These are phyloP conservation scores for Xylaria arbuscula DNA, from an alignment of 2,329 filamentous ascomycete genomes.

Conservation along the genomic window DNA sequence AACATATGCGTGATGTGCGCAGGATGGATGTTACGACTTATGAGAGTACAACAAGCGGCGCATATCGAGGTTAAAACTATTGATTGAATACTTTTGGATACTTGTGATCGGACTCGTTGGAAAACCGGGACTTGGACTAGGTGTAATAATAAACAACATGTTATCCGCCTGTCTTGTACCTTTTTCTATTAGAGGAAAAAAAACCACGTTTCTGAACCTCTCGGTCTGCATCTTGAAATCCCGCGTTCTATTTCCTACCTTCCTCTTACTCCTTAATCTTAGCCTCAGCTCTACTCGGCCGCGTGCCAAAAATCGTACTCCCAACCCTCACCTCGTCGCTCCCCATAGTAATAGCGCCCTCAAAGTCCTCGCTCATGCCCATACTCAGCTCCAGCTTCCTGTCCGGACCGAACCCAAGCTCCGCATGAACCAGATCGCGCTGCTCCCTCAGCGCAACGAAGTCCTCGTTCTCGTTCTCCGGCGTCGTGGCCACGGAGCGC, in stretches of 20 bases:
- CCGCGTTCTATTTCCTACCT: background rate
- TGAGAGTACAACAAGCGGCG: slow-evolving; percentile 11
- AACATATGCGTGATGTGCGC: background rate
- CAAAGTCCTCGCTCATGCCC: slow-evolving; percentile 98
- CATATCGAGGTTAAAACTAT: background rate
- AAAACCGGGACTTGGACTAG: background rate
- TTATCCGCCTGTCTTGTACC: background rate
- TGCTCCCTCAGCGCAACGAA: slow-evolving; percentile 77
- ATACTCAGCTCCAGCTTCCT: slow-evolving; percentile 85
- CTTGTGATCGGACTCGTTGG: background rate
- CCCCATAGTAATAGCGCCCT: slow-evolving; percentile 84
- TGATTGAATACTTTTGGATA: slow-evolving; percentile 10
- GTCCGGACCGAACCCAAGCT: slow-evolving; percentile 63
- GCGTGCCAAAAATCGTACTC: slow-evolving; percentile 90
- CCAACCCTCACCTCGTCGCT: slow-evolving; percentile 92
- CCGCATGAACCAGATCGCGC: slow-evolving; percentile 74
- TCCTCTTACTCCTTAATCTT: slow-evolving; percentile 62
- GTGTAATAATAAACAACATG: background rate
- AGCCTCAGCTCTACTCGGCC: slow-evolving; percentile 82
- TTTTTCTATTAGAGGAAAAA: background rate
- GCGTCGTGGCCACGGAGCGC: slow-evolving; percentile 76
- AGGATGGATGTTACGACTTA: slow-evolving; percentile 1
- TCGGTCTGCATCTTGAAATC: background rate
- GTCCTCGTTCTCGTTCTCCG: slow-evolving; percentile 90
- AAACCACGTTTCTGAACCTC: background rate